Percentiles rank a stretch among this genome's conserved stretches.
phyloP scores from a whole-genome alignment of 1,139 yeast genomes.

The Taphrina wiesneri region DNA sequence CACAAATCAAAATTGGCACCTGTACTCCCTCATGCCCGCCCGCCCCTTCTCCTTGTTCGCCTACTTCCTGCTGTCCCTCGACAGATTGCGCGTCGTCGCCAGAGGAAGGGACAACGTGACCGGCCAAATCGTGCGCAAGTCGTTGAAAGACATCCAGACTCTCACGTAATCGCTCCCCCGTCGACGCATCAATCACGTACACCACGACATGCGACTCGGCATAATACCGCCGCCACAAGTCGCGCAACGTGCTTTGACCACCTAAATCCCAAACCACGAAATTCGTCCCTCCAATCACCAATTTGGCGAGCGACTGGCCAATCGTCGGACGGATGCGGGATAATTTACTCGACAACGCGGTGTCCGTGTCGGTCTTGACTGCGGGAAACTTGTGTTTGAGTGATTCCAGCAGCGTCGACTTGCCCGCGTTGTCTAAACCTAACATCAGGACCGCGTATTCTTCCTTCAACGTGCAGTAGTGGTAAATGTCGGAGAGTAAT shows the following conservation, averaged over 20 bases:
- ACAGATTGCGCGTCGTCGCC: slow-evolving; percentile 42
- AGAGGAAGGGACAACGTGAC: slow-evolving; percentile 49
- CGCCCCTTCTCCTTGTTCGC: background rate
- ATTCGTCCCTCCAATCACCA: background rate
- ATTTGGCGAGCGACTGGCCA: slow-evolving; percentile 56
- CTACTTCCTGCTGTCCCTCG: background rate
- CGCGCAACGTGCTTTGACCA: slow-evolving; percentile 79
- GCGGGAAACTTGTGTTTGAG: slow-evolving; percentile 34
- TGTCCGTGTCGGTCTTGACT: background rate
- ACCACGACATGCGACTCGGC: slow-evolving; percentile 85
- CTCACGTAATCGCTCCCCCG: slow-evolving; percentile 76
- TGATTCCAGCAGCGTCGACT: slow-evolving; percentile 52
- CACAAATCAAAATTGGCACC: slow-evolving; percentile 88
- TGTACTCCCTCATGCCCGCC: background rate
- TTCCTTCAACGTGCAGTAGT: background rate
- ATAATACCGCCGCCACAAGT: slow-evolving; percentile 86
- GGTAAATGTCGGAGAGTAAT: slow-evolving; percentile 12
- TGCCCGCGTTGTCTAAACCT: slow-evolving; percentile 95
- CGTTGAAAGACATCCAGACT: slow-evolving; percentile 56
- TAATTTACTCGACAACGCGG: background rate
- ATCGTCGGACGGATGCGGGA: slow-evolving; percentile 55
- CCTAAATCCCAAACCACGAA: slow-evolving; percentile 95
- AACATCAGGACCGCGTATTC: slow-evolving; percentile 75
- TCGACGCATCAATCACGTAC: slow-evolving; percentile 89
- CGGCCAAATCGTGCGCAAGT: slow-evolving; percentile 53